A percentile compares a stretch with the other conserved stretches of the same genome.
phyloP scores from a whole-genome alignment of 2,329 filamentous ascomycete genomes.

The Tolypocladium guangdongense region DNA sequence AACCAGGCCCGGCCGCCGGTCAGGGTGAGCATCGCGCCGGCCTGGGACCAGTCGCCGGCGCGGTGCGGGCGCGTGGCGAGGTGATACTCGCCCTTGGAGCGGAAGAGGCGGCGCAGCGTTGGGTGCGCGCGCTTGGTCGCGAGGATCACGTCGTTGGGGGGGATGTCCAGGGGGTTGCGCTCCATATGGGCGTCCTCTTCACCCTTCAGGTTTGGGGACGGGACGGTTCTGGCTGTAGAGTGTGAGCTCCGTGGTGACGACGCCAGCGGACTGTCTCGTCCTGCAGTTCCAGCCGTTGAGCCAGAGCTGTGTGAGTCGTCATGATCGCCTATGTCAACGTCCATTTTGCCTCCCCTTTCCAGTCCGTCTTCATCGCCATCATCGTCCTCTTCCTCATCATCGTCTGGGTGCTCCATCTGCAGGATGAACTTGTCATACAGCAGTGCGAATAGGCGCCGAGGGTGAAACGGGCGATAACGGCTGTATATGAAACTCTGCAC shows the following conservation, averaged over 20 bases:
- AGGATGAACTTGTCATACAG: conserved; percentile 40
- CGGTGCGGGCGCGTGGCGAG: conserved; percentile 45
- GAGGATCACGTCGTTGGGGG: conserved; percentile 33
- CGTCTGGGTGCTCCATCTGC: conserved; percentile 31
- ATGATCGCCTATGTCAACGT: conserved; percentile 10
- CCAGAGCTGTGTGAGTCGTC: conserved; percentile 3
- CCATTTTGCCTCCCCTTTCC: conserved; percentile 6
- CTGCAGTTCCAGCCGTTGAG: not conserved
- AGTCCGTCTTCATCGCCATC: conserved; percentile 17
- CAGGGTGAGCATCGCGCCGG: conserved; percentile 52
- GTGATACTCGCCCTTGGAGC: conserved; percentile 52
- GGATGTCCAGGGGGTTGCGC: conserved; percentile 16
- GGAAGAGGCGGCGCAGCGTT: conserved; percentile 43
- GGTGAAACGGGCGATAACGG: conserved; percentile 44
- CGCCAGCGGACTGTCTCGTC: not conserved
- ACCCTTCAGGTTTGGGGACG: conserved; percentile 7
- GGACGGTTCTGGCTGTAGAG: conserved; percentile 12
- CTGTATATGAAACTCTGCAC: conserved; percentile 62
- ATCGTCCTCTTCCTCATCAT: conserved; percentile 22
- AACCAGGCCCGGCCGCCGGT: conserved; percentile 47
- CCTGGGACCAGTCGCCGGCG: conserved; percentile 51
- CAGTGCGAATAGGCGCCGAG: conserved; percentile 31
- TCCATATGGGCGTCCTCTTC: conserved; percentile 5
- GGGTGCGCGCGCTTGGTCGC: conserved; percentile 43
- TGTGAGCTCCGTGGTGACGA: conserved; percentile 13